Conservation (phyloP, 1,284 basidiomycete species). For the Puccinia hordei region DNA sequence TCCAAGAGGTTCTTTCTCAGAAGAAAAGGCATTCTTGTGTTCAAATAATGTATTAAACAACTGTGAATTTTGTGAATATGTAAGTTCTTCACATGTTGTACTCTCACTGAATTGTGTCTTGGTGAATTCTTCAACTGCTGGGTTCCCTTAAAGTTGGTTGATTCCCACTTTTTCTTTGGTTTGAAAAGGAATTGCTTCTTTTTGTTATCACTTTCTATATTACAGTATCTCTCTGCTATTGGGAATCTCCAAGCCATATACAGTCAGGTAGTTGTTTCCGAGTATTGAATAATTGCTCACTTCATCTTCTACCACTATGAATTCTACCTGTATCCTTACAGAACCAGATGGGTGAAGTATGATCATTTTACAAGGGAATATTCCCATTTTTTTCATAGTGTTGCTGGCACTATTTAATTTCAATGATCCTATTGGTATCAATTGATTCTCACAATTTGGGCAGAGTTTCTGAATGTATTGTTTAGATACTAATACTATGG, state of each 20-base stretch:
- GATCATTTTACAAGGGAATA: neutral
- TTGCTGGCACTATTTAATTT: no score
- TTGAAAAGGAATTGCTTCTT: no score
- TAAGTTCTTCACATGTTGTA: neutral
- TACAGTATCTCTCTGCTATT: slow-evolving; percentile 13
- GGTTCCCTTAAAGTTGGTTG: no score
- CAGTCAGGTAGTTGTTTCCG: no score
- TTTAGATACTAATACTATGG: no score
- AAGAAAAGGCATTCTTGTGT: no score
- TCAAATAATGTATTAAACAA: neutral
- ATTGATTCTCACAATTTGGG: no score
- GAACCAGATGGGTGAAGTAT: neutral
- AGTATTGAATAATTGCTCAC: neutral
- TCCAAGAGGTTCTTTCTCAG: no score
- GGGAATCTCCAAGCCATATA: slow-evolving; percentile 4
- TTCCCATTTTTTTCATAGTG: no score
- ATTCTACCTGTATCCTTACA: slow-evolving; percentile 3
- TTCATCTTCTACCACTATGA: slow-evolving; percentile 11
- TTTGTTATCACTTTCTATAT: slow-evolving; percentile 4
- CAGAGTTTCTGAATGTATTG: no score
- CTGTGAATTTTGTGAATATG: neutral
- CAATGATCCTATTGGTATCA: no score
- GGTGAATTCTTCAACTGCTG: neutral
- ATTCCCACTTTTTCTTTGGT: no score
- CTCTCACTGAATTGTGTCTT: neutral